These are phyloP conservation scores for Aspergillus sp. DNA, from an alignment of 2,329 filamentous ascomycete genomes.

Conservation along the genomic window DNA sequence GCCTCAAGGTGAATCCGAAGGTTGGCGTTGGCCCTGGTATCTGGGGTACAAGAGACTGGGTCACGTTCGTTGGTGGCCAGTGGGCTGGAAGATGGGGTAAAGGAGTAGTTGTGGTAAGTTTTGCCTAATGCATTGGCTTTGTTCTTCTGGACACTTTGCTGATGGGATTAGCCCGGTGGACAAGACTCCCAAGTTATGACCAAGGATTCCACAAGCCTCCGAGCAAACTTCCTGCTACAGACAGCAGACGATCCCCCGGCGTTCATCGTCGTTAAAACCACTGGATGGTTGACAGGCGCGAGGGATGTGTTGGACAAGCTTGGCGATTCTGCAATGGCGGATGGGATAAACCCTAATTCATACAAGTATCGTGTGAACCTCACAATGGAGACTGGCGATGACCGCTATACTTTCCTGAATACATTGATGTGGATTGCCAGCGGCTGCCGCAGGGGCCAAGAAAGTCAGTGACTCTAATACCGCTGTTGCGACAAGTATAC, in stretches of 20 bases:
- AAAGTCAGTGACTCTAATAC: conserved; percentile 35
- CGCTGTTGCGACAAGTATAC: neutral
- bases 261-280: conserved; percentile 48
- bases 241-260: conserved; percentile 52
- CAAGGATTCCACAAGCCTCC: conserved; percentile 48
- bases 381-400: conserved; percentile 51
- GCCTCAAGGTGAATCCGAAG: conserved; percentile 53
- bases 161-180: conserved; percentile 44
- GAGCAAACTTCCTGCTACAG: conserved; percentile 49
- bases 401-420: conserved; percentile 51
- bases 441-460: conserved; percentile 46
- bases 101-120: conserved; percentile 49
- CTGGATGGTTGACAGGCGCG: conserved; percentile 50
- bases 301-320: conserved; percentile 52
- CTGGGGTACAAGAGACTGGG: conserved; percentile 53
- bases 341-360: conserved; percentile 48
- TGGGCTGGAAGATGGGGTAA: conserved; percentile 55
- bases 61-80: conserved; percentile 51
- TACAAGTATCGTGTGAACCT: conserved; percentile 52
- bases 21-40: conserved; percentile 47
- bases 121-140: neutral
- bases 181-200: conserved; percentile 52
- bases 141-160: conserved; percentile 2
- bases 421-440: conserved; percentile 53
- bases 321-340: conserved; percentile 43